These are phyloP conservation scores for Phytophthora litchii DNA, from an alignment of 352 stramenopile genomes.

Conservation along the genomic window DNA sequence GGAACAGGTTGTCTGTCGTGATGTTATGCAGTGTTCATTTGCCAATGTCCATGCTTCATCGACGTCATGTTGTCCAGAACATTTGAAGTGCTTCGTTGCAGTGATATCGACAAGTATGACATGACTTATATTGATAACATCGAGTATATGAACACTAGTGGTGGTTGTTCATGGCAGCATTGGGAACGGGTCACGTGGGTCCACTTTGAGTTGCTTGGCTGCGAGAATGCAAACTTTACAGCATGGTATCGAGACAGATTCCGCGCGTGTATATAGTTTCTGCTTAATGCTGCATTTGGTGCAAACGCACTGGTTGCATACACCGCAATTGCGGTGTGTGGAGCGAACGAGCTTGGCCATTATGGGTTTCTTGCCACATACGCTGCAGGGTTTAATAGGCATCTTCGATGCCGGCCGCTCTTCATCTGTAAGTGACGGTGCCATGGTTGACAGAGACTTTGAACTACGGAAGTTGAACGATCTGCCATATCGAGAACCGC, in stretches of 20 bases:
- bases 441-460: constrained; percentile 18
- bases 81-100: no score
- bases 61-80: no score
- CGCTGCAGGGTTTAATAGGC: constrained; percentile 26
- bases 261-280: constrained; percentile 43
- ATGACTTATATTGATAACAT: constrained; percentile 26
- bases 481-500: constrained; percentile 23
- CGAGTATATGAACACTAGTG: background rate
- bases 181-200: constrained; percentile 61
- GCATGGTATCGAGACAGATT: constrained; percentile 47
- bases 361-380: constrained; percentile 36
- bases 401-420: constrained; percentile 15
- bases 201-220: constrained; percentile 45
- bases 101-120: background rate
- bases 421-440: constrained; percentile 5
- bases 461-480: constrained; percentile 29
- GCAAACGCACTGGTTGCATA: constrained; percentile 51
- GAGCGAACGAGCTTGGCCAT: constrained; percentile 37
- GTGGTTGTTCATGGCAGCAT: constrained; percentile 32
- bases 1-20: background rate
- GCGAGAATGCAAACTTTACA: constrained; percentile 59
- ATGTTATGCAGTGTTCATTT: no score
- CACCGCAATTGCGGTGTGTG: constrained; percentile 42
- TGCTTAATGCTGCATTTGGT: constrained; percentile 62
- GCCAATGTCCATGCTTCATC: no score